Conservation (phyloP, 1,284 basidiomycete genomes). For the Ustilago sp. region DNA sequence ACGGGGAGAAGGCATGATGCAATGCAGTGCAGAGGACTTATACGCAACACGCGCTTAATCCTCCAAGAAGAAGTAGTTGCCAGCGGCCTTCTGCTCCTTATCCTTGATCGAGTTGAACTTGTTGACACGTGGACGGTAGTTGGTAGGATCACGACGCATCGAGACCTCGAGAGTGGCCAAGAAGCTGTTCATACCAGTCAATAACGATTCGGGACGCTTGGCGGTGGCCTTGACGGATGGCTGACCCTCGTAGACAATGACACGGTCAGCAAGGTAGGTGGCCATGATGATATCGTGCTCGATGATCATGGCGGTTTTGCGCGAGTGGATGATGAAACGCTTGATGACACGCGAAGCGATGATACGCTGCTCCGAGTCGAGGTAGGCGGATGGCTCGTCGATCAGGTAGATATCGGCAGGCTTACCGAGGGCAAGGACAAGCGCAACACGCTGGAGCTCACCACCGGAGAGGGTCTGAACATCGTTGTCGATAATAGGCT, state of each 20-base stretch:
- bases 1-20: neutral
- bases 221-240: slow-evolving; percentile 67
- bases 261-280: slow-evolving; percentile 67
- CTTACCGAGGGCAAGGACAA: slow-evolving; percentile 68
- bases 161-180: slow-evolving; percentile 65
- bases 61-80: slow-evolving; percentile 69
- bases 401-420: slow-evolving; percentile 69
- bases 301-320: slow-evolving; percentile 69
- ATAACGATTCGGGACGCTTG: slow-evolving; percentile 63
- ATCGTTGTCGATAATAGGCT: slow-evolving; percentile 69
- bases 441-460: slow-evolving; percentile 68
- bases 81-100: slow-evolving; percentile 69
- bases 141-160: slow-evolving; percentile 69
- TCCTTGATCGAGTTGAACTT: slow-evolving; percentile 69
- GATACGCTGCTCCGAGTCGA: slow-evolving; percentile 70
- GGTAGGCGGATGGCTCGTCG: slow-evolving; percentile 69
- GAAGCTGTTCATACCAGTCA: slow-evolving; percentile 70
- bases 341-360: slow-evolving; percentile 68
- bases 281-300: slow-evolving; percentile 70
- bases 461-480: slow-evolving; percentile 69
- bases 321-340: slow-evolving; percentile 69
- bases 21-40: neutral
- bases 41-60: slow-evolving; percentile 39
- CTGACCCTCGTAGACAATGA: slow-evolving; percentile 68
- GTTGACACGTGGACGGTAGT: slow-evolving; percentile 68